These are phyloP conservation scores for Penicillium salamii DNA, from an alignment of 495 filamentous ascomycete species.

Conservation along the genomic window DNA sequence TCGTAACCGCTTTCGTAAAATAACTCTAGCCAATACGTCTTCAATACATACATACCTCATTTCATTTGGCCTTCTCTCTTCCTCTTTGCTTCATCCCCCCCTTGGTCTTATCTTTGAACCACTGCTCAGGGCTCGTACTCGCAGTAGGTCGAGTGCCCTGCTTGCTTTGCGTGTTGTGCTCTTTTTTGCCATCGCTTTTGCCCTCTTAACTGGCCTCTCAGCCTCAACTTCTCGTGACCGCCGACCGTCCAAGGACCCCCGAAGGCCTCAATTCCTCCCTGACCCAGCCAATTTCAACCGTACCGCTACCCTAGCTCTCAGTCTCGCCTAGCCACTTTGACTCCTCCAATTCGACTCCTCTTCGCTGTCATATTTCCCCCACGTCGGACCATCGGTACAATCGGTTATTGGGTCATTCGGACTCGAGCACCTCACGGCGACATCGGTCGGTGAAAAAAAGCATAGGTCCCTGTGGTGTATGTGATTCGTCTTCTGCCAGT, in stretches of 20 bases:
- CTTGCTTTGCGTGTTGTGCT: slow-evolving; percentile 11
- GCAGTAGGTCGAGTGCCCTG: slow-evolving; percentile 11
- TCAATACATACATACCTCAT: slow-evolving; percentile 24
- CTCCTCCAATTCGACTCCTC: not conserved
- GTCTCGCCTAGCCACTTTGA: not conserved
- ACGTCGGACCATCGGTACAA: slow-evolving; percentile 4
- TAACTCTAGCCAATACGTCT: slow-evolving; percentile 22
- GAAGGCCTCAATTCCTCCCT: slow-evolving; percentile 10
- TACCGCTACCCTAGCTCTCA: not conserved
- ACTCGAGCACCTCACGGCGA: slow-evolving; percentile 8
- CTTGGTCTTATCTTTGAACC: slow-evolving; percentile 10
- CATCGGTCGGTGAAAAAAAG: slow-evolving; percentile 10
- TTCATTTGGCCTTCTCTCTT: slow-evolving; percentile 22
- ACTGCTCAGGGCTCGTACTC: slow-evolving; percentile 21
- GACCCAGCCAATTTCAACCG: slow-evolving; percentile 7
- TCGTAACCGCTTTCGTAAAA: not conserved
- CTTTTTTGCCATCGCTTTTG: slow-evolving; percentile 9
- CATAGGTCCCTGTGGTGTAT: slow-evolving; percentile 17
- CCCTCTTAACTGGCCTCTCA: not conserved
- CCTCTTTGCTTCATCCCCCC: slow-evolving; percentile 12
- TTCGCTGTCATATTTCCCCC: not conserved
- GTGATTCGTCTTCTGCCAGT: slow-evolving; percentile 3
- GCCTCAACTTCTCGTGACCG: slow-evolving; percentile 4
- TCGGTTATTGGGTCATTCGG: slow-evolving; percentile 6
- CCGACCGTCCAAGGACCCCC: slow-evolving; percentile 13